Percentiles rank a stretch among this genome's conserved stretches.
Conservation (phyloP, 768 basidiomycete genomes). For the Pisolithus microcarpus region DNA sequence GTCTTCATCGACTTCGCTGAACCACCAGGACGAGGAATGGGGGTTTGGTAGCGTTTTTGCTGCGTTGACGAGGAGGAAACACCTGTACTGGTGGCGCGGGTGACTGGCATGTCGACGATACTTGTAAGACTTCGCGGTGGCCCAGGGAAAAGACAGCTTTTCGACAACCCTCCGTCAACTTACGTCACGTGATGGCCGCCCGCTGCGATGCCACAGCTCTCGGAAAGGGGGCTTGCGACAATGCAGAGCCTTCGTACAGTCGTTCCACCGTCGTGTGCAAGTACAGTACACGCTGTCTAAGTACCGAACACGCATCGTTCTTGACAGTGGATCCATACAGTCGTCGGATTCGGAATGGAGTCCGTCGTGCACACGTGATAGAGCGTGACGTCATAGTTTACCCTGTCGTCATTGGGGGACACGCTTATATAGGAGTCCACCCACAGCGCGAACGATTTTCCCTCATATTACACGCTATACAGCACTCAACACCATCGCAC, state of each 20-base stretch:
- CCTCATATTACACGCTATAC: not conserved
- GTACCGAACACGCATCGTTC: no score
- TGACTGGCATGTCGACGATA: not conserved
- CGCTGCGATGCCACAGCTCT: no score
- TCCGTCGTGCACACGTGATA: not conserved
- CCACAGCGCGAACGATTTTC: not conserved
- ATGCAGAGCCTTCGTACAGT: no score
- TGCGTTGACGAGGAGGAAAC: not conserved
- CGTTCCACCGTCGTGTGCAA: no score
- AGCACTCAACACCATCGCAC: not conserved
- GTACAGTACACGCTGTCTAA: no score
- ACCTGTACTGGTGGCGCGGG: not conserved
- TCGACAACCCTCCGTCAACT: not conserved
- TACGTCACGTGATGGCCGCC: not conserved
- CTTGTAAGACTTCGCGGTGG: no score
- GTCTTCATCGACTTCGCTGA: slow-evolving; percentile 11
- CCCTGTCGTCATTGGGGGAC: no score
- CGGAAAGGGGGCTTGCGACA: no score
- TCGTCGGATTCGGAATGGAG: not conserved
- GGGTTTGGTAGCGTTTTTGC: not conserved
- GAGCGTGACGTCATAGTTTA: not conserved
- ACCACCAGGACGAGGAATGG: not conserved
- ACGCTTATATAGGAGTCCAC: no score
- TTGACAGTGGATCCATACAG: not conserved
- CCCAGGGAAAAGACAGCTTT: not conserved